phyloP scores from a whole-genome alignment of 352 stramenopile species.

The Phytophthora citricola region DNA sequence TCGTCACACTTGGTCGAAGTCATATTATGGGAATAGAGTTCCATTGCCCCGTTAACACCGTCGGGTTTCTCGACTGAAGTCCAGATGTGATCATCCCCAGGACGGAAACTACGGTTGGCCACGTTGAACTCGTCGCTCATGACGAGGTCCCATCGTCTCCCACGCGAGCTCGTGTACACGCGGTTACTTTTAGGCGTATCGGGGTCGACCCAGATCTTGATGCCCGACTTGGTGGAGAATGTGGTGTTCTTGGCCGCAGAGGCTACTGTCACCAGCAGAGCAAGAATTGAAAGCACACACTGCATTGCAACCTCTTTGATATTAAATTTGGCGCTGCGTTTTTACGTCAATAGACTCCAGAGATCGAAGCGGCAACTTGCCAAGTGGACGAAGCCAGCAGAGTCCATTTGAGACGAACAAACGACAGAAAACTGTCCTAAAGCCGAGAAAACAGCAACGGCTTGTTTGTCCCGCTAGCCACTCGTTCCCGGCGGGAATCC shows the following conservation, averaged over 20 bases:
- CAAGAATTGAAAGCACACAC: neutral
- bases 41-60: conserved; percentile 87
- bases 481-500: neutral
- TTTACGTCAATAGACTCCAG: neutral
- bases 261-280: neutral
- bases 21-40: conserved; percentile 91
- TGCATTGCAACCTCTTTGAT: neutral
- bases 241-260: conserved; percentile 16
- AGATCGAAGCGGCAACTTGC: conserved; percentile 17
- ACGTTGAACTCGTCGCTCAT: conserved; percentile 96
- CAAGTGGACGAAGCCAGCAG: conserved; percentile 3
- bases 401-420: conserved; percentile 1
- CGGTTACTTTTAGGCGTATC: conserved; percentile 41
- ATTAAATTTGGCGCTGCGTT: neutral
- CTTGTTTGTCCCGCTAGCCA: conserved; percentile 5
- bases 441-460: neutral
- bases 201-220: conserved; percentile 57
- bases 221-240: conserved; percentile 49
- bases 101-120: conserved; percentile 84
- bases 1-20: conserved; percentile 55
- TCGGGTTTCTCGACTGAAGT: conserved; percentile 95
- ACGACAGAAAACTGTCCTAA: neutral
- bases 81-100: conserved; percentile 93
- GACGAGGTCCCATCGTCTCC: conserved; percentile 61
- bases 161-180: conserved; percentile 46